Base-by-base conservation (phyloP, 345 rosid genomes). In the Gossypium mustelinum region DNA sequence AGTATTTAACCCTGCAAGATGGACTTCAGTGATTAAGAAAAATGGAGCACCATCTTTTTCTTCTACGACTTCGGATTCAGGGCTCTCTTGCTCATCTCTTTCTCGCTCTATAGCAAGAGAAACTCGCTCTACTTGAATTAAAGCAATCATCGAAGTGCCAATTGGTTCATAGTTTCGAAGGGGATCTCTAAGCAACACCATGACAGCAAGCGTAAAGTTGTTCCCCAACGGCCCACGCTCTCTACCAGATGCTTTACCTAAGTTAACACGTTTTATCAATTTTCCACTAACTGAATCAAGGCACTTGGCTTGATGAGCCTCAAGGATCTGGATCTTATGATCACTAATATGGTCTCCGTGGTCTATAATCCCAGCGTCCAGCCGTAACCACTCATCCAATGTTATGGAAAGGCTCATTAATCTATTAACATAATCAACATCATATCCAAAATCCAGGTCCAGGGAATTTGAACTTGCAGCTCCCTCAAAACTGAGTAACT, bases 91-190 rank as follows among this genome's bases (percentile, higher is more conserved):
- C 69, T 67, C 74, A 3, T 64, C 22, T 75, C 59, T 16, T 71
- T 60, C 73, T 64, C 77, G 74, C 24, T 76, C 65, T 25, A 51
- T 62, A 69, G 80, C 61, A 63, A 68, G 79, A 73, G 74, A n/a
- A 47, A 71, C 52, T 72, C 89, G 87, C 83, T 87, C 89, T 51
- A 87, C 84, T 78, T 87, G 91, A 64, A 92, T 68, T 61, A 90
- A 74, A 68, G 87, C 90, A 77, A 92, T 88, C 93, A 92, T 92
- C 64, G 92, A 86, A 29, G 87, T 86, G 58, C 94, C 95, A 68
- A 90, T 91, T 43, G 95, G 85, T 74, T 90, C 95, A 71, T 84
- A 85, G 81, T 84, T 81, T 78, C 81, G 85, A 17, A 79, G 79
- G 58, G 92, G 94, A 72, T 92, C 95, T 76, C 94, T 84, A 73